Conservation (phyloP, 1,284 basidiomycete species). For the Cryptococcus sp. region DNA sequence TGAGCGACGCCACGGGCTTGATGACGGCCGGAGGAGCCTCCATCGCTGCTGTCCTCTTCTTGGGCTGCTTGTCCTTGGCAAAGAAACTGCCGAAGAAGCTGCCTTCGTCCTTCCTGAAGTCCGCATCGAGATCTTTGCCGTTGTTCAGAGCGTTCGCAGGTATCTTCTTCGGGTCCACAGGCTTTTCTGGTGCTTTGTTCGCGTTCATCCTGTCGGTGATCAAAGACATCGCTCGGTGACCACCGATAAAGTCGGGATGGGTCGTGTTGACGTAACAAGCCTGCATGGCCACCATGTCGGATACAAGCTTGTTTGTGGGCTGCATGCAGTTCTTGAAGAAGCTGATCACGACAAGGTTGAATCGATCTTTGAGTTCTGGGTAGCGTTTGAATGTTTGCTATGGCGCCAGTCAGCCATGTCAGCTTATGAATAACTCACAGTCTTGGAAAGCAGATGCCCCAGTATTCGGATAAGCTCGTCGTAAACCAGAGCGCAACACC, state of each 20-base stretch:
- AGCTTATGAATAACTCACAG: slow-evolving; percentile 63
- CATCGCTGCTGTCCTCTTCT: slow-evolving; percentile 79
- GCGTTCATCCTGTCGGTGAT: slow-evolving; percentile 82
- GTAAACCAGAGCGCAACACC: slow-evolving; percentile 92
- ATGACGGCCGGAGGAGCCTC: slow-evolving; percentile 89
- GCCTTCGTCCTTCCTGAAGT: slow-evolving; percentile 80
- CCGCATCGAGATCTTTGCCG: slow-evolving; percentile 89
- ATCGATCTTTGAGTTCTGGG: slow-evolving; percentile 88
- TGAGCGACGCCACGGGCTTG: slow-evolving; percentile 88
- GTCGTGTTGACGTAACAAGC: slow-evolving; percentile 99
- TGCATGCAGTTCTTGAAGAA: slow-evolving; percentile 94
- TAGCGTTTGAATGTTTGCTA: slow-evolving; percentile 94
- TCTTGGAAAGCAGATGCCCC: slow-evolving; percentile 82
- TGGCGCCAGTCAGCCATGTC: slow-evolving; percentile 10
- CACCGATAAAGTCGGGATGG: slow-evolving; percentile 95
- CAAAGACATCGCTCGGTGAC: slow-evolving; percentile 93
- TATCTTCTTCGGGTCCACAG: slow-evolving; percentile 72
- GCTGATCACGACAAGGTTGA: slow-evolving; percentile 90
- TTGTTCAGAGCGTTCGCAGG: slow-evolving; percentile 73
- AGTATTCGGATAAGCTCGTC: slow-evolving; percentile 96
- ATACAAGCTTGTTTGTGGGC: slow-evolving; percentile 91
- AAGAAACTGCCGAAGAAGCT: slow-evolving; percentile 99
- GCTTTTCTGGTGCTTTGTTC: slow-evolving; percentile 65
- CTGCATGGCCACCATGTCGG: slow-evolving; percentile 93
- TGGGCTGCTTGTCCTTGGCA: slow-evolving; percentile 59